These are phyloP conservation scores for Luzula sylvatica DNA, from an alignment of 176 grass and related monocot genomes.

Conservation along the genomic window DNA sequence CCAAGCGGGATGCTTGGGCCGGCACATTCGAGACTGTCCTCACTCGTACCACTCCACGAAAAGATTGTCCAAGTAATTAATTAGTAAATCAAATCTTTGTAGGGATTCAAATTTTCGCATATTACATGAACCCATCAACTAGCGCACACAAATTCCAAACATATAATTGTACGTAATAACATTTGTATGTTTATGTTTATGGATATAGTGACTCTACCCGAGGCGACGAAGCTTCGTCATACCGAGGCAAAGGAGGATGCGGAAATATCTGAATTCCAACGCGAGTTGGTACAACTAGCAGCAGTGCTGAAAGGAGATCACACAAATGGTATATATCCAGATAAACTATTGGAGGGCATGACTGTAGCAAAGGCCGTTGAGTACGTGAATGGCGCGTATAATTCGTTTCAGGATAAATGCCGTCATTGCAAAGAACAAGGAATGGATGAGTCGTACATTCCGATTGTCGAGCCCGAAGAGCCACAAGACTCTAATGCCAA, in stretches of 20 bases:
- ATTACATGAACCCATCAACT: background rate
- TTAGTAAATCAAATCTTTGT: background rate
- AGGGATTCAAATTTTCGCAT: background rate
- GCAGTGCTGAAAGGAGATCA: constrained; percentile 65
- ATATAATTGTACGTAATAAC: background rate
- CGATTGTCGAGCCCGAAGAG: constrained; percentile 21
- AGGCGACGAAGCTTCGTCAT: constrained; percentile 40
- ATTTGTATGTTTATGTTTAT: background rate
- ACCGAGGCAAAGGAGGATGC: constrained; percentile 29
- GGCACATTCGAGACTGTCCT: constrained; percentile 66
- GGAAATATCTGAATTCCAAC: constrained; percentile 53
- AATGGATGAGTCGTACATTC: constrained; percentile 40
- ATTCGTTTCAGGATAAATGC: constrained; percentile 42
- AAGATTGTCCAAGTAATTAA: constrained; percentile 48
- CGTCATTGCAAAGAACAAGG: constrained; percentile 37
- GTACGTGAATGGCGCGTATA: constrained; percentile 35
- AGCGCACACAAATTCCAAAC: too few relatives aligned
- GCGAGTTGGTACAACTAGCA: constrained; percentile 60
- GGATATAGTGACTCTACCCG: constrained; percentile 27
- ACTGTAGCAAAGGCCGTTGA: constrained; percentile 46
- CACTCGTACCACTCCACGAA: constrained; percentile 44
- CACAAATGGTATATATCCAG: constrained; percentile 29
- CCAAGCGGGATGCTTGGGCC: constrained; percentile 60
- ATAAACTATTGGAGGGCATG: constrained; percentile 60
- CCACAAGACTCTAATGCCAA: background rate